Evolutionary conservation across 2,329 filamentous ascomycete genomes (phyloP).

Genomic region (Zalaria obscura): DNA sequence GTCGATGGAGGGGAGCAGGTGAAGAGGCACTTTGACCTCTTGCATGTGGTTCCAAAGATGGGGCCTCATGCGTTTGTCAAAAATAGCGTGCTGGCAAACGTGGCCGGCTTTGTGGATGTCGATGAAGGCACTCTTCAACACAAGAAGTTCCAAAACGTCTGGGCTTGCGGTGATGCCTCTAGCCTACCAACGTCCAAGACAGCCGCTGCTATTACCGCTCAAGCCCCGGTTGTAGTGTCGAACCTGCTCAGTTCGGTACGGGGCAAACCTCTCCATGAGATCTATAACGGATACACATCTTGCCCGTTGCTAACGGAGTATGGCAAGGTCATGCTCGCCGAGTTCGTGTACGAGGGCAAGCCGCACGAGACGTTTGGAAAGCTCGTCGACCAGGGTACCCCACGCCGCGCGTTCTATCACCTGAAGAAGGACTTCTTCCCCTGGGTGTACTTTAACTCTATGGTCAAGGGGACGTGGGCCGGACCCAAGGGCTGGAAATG

Average conservation of each 20-base stretch:
- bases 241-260: constrained; percentile 19
- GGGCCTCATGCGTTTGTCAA: constrained; percentile 22
- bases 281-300: constrained; percentile 25
- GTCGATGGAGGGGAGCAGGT: constrained; percentile 14
- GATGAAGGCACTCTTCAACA: constrained; percentile 20
- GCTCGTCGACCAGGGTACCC: constrained; percentile 42
- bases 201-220: constrained; percentile 22
- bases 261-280: constrained; percentile 12
- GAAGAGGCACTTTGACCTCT: constrained; percentile 20
- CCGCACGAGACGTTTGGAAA: constrained; percentile 49
- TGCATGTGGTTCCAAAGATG: constrained; percentile 24
- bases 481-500: constrained; percentile 40
- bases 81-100: constrained; percentile 19
- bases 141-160: constrained; percentile 23
- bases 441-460: constrained; percentile 47
- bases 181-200: constrained; percentile 25
- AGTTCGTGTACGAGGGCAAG: constrained; percentile 50
- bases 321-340: constrained; percentile 48
- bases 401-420: constrained; percentile 44
- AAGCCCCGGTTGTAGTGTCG: constrained; percentile 20
- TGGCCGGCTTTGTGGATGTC: constrained; percentile 23
- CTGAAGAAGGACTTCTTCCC: constrained; percentile 55
- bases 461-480: constrained; percentile 49
- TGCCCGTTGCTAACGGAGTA: constrained; percentile 32
- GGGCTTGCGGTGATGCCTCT: constrained; percentile 24